Evolutionary conservation across 2,329 filamentous ascomycete genomes (phyloP), one percentile per base, ranked within the genome.

Genomic region (Aurifilum marmelostoma): DNA sequence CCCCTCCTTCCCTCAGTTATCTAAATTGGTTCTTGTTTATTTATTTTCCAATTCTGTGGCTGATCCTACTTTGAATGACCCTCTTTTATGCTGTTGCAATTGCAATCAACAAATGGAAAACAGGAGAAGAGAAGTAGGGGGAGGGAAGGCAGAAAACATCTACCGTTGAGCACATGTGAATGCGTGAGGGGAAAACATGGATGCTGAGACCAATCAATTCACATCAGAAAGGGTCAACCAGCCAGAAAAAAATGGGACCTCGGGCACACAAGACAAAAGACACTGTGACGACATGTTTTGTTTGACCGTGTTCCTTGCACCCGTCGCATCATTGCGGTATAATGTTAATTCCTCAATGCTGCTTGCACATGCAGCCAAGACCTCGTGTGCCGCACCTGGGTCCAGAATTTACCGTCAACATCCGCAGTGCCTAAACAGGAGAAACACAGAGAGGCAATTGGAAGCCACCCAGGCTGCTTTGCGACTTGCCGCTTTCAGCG

Each of bases 401-500:
- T 21, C 54, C 54, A 58, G 18, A 21, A 14, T 29, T 16, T 58
- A 27, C 54, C 54, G 54, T 34, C 16, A 34, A 34, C 27, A 58
- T 18, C 24, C 54, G 54, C 43, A n/a, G 21, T 16, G 43, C 43
- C 43, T n/a, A 47, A 47, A 47, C 43, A 47, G 2, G 41, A 47
- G 18, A 47, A 16, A n/a, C 14, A 43, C 3, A 43, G 41, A 18
- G 41, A 18, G 39, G 4, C 18, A n/a, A n/a, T 47, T n/a, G 43
- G 7, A n/a, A 47, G 43, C 43, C 18, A 21, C 43, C 43, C 6
- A 47, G 8, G 21, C 8, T 47, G 27, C 11, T 4, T 21, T 34
- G 54, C 54, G 56, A 59, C 56, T 59, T 59, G 56, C 56, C 56
- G 56, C 56, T 59, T 59, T 59, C 14, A 32, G 7, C 4, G 5